Conservation (phyloP, 2,329 filamentous ascomycete genomes). For the Apiospora marii region DNA sequence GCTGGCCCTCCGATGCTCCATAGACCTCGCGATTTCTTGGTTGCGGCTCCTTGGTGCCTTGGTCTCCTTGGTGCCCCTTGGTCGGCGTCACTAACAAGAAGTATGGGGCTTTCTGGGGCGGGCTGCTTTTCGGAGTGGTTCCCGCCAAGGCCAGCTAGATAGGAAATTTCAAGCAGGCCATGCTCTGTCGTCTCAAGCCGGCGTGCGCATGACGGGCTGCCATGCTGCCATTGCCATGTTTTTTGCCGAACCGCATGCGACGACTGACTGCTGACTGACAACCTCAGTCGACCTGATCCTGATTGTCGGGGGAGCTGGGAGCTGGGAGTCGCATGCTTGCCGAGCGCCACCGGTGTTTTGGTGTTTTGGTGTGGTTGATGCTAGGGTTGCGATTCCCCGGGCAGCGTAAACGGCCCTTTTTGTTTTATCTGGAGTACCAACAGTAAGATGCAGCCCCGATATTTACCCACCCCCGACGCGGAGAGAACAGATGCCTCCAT, state of each 20-base stretch:
- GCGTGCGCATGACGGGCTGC: not conserved
- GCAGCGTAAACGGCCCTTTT: constrained; percentile 20
- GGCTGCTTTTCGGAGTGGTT: not conserved
- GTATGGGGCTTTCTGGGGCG: constrained; percentile 19
- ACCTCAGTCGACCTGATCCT: not conserved
- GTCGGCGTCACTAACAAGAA: constrained; percentile 18
- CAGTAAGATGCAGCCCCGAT: constrained; percentile 5
- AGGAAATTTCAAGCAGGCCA: constrained; percentile 8
- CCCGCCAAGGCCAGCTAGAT: constrained; percentile 22
- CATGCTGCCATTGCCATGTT: not conserved
- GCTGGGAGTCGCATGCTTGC: not conserved
- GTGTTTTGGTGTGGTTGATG: not conserved
- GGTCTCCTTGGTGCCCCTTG: not conserved
- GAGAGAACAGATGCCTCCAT: constrained; percentile 12
- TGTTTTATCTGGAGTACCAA: constrained; percentile 17
- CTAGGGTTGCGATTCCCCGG: constrained; percentile 8
- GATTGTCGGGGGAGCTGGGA: not conserved
- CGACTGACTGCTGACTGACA: too few relatives aligned
- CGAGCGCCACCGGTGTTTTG: not conserved
- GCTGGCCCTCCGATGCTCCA: not conserved
- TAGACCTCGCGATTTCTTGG: constrained; percentile 17
- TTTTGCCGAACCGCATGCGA: not conserved
- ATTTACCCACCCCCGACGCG: constrained; percentile 15
- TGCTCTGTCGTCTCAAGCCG: constrained; percentile 1
- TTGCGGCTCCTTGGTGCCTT: constrained; percentile 4